A percentile compares a stretch with the other conserved stretches of the same genome.
Conservation (phyloP, 768 basidiomycete genomes). For the Tylopilus vinaceipallidus region DNA sequence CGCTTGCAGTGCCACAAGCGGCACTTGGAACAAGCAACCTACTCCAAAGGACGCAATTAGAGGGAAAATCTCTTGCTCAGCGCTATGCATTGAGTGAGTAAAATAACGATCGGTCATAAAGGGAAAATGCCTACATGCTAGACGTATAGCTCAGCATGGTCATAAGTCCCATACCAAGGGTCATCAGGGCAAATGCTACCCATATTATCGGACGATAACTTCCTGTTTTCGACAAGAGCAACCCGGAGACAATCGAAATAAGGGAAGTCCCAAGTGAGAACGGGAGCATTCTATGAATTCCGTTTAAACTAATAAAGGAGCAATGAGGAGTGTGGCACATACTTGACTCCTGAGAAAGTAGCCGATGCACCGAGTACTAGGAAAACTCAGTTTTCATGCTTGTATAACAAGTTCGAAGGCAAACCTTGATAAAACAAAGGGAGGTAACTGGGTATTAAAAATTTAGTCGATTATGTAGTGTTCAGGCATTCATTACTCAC, state of each 20-base stretch:
- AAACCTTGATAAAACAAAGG: slow-evolving; percentile 70
- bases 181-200: slow-evolving; percentile 52
- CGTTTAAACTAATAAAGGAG: background rate
- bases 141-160: slow-evolving; percentile 61
- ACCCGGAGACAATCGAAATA: slow-evolving; percentile 54
- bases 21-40: slow-evolving; percentile 65
- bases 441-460: slow-evolving; percentile 45
- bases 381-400: slow-evolving; percentile 7
- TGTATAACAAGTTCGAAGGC: background rate
- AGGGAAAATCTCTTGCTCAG: slow-evolving; percentile 60
- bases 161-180: slow-evolving; percentile 75
- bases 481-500: slow-evolving; percentile 12
- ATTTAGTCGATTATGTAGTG: background rate
- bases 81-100: slow-evolving; percentile 38
- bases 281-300: slow-evolving; percentile 58
- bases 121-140: slow-evolving; percentile 19
- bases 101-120: background rate
- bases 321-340: slow-evolving; percentile 11
- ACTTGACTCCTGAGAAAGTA: slow-evolving; percentile 67
- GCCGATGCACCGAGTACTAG: slow-evolving; percentile 68
- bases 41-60: slow-evolving; percentile 64
- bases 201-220: slow-evolving; percentile 64
- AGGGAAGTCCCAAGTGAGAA: slow-evolving; percentile 62
- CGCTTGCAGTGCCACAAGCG: slow-evolving; percentile 74
- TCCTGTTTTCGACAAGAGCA: slow-evolving; percentile 55